Evolutionary conservation across 2,329 filamentous ascomycete genomes (phyloP).

Genomic region (Cladorrhinum sp.): DNA sequence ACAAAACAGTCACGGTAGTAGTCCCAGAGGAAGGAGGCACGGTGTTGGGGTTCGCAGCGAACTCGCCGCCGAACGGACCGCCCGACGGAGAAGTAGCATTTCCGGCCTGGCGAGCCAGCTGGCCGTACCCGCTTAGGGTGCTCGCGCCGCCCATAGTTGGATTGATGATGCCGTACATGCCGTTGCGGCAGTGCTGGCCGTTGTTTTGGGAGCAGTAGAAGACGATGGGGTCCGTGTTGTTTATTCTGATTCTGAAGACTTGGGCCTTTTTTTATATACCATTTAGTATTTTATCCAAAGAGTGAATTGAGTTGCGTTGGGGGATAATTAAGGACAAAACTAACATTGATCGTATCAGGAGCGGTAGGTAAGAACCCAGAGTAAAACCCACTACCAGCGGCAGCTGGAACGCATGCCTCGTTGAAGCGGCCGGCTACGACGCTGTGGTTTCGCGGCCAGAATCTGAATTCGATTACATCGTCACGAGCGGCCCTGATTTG

Average conservation of each 20-base stretch:
- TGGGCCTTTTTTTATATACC: slow-evolving; percentile 12
- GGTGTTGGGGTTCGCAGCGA: slow-evolving; percentile 11
- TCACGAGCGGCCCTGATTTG: slow-evolving; percentile 47
- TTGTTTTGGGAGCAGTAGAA: slow-evolving; percentile 43
- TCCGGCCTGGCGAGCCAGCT: slow-evolving; percentile 16
- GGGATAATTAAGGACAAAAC: neutral
- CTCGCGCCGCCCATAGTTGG: slow-evolving; percentile 5
- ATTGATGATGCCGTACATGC: slow-evolving; percentile 48
- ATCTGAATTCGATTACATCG: slow-evolving; percentile 54
- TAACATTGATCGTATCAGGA: slow-evolving; percentile 25
- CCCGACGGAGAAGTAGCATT: slow-evolving; percentile 20
- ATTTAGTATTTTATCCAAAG: too few species aligned
- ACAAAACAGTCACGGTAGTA: neutral
- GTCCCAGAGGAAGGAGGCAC: neutral
- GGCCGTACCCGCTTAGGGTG: slow-evolving; percentile 22
- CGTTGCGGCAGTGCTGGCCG: slow-evolving; percentile 45
- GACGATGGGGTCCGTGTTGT: slow-evolving; percentile 42
- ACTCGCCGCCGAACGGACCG: slow-evolving; percentile 21
- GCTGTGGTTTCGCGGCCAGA: slow-evolving; percentile 50
- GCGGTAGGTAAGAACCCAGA: slow-evolving; percentile 44
- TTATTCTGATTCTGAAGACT: slow-evolving; percentile 44
- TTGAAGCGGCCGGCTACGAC: slow-evolving; percentile 38
- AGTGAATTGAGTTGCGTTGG: neutral
- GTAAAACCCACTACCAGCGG: slow-evolving; percentile 38
- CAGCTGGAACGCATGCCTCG: slow-evolving; percentile 39